Percentiles rank a stretch among this genome's conserved stretches.
These are phyloP conservation scores for Suhomyces emberorum DNA, from an alignment of 805 yeast species.

Conservation along the genomic window DNA sequence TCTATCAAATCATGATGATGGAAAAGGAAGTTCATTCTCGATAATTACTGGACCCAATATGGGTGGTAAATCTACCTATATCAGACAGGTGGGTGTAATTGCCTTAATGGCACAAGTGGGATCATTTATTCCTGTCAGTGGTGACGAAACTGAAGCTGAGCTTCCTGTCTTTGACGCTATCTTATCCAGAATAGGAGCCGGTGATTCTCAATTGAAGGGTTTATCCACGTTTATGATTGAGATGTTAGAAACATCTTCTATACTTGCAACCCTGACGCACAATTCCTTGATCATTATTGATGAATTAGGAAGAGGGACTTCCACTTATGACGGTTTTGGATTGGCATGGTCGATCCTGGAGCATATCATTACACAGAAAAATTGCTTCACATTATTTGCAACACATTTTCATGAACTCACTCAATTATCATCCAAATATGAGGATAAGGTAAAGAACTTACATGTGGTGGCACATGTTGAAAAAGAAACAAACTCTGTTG, in stretches of 20 bases:
- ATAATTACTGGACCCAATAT: conserved; percentile 95
- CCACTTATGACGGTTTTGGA: conserved; percentile 93
- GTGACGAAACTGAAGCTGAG: conserved; percentile 50
- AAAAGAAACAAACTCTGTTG: conserved; percentile 36
- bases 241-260: conserved; percentile 90
- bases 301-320: conserved; percentile 92
- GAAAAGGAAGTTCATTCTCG: conserved; percentile 55
- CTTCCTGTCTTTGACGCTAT: conserved; percentile 85
- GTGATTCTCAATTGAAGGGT: conserved; percentile 95
- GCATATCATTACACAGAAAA: conserved; percentile 64
- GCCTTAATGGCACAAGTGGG: conserved; percentile 88
- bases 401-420: conserved; percentile 98
- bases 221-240: conserved; percentile 96
- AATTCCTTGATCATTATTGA: conserved; percentile 86
- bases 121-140: conserved; percentile 72
- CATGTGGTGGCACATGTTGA: conserved; percentile 94
- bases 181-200: conserved; percentile 97
- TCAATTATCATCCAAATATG: conserved; percentile 59
- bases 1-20: conserved; percentile 43
- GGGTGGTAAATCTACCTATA: conserved; percentile 97
- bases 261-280: conserved; percentile 71
- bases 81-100: conserved; percentile 84
- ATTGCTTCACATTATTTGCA: conserved; percentile 86
- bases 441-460: conserved; percentile 64
- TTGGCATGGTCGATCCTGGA: conserved; percentile 96